Conservation (phyloP, 768 basidiomycete species). For the Tremella yokohamensis region DNA sequence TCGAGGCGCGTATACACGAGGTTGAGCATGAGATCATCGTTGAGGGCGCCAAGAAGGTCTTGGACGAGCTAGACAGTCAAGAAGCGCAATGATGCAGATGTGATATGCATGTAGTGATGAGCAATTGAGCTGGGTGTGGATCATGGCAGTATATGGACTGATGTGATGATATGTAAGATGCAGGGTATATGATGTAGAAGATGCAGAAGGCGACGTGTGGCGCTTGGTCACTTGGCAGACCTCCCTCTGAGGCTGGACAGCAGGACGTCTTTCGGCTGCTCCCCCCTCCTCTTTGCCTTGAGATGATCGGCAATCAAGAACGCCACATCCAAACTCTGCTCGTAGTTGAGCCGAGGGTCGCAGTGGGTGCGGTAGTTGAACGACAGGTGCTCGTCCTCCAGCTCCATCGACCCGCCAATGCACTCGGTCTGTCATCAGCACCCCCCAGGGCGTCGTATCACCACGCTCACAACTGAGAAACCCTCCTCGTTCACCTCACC, state of each 20-base stretch:
- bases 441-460: neutral
- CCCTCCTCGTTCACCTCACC: conserved; percentile 87
- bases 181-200: too few relatives aligned
- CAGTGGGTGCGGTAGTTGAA: conserved; percentile 92
- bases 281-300: conserved; percentile 61
- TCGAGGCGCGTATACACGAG: conserved; percentile 72
- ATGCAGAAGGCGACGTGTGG: too few relatives aligned
- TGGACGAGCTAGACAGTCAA: conserved; percentile 53
- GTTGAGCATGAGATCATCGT: conserved; percentile 90
- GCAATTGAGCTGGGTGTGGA: too few relatives aligned
- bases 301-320: conserved; percentile 79
- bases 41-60: conserved; percentile 67
- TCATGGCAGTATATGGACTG: too few relatives aligned
- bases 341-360: conserved; percentile 89
- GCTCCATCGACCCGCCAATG: conserved; percentile 91
- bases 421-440: conserved; percentile 67
- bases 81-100: too few relatives aligned
- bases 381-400: conserved; percentile 82
- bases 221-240: too few relatives aligned
- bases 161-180: too few relatives aligned
- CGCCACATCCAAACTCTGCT: conserved; percentile 87
- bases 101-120: too few relatives aligned
- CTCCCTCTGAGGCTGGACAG: conserved; percentile 40
- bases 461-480: conserved; percentile 63
- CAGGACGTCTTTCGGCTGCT: conserved; percentile 45